These are phyloP conservation scores for Priceomyces fermenticarens DNA, from an alignment of 805 yeast species.

Conservation along the genomic window DNA sequence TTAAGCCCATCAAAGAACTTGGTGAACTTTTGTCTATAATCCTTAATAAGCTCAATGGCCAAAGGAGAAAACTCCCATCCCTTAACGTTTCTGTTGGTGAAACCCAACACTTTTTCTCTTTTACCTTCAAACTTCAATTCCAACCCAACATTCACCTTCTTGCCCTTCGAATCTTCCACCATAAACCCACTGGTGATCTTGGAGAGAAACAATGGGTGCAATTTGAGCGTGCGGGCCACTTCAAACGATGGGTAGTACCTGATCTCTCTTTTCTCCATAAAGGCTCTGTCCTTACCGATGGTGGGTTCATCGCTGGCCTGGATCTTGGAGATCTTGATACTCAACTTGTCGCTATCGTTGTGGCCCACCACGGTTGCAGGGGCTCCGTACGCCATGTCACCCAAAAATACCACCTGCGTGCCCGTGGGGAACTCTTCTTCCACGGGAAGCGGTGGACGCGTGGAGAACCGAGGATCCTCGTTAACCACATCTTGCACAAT, in stretches of 20 bases:
- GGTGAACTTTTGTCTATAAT: constrained; percentile 63
- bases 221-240: constrained; percentile 53
- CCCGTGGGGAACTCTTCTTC: constrained; percentile 78
- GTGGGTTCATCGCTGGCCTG: constrained; percentile 52
- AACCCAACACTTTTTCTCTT: constrained; percentile 84
- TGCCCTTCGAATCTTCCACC: constrained; percentile 47
- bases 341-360: constrained; percentile 41
- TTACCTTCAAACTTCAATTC: constrained; percentile 79
- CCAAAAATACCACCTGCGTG: constrained; percentile 72
- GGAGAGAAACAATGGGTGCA: constrained; percentile 68
- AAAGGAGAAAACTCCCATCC: constrained; percentile 80
- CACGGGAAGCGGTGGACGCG: constrained; percentile 72
- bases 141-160: constrained; percentile 69
- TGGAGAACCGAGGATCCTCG: constrained; percentile 70
- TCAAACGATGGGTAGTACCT: constrained; percentile 65
- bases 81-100: constrained; percentile 60
- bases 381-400: constrained; percentile 85
- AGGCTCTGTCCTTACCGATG: constrained; percentile 61
- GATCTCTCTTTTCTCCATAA: constrained; percentile 51
- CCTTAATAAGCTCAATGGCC: constrained; percentile 63
- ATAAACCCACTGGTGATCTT: constrained; percentile 72
- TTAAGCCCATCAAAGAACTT: constrained; percentile 46
- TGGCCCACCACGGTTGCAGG: constrained; percentile 67
- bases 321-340: constrained; percentile 46
- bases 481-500: constrained; percentile 72